Percentiles rank a stretch among this genome's conserved stretches.
Conservation (phyloP, 202 grass and related monocot genomes). For the Zoysia matrella region DNA sequence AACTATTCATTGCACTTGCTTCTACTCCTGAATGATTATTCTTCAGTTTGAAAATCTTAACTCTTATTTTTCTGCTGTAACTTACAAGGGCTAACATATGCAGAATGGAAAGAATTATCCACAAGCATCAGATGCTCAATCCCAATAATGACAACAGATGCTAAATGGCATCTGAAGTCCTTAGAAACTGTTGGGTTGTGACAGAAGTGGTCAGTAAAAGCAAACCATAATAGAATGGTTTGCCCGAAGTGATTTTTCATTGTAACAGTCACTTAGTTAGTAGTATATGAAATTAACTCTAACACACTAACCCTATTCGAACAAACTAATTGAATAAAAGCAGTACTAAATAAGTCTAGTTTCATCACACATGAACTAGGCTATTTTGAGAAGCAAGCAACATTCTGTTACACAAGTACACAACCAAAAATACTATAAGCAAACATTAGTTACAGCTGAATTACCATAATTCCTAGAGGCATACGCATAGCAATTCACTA, state of each 20-base stretch:
- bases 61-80: neutral
- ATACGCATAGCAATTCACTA: constrained; percentile 22
- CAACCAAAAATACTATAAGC: neutral
- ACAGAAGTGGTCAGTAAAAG: constrained; percentile 8
- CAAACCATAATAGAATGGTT: neutral
- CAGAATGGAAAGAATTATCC: neutral
- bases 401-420: neutral
- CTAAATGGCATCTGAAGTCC: neutral
- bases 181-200: neutral
- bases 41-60: neutral
- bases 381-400: neutral
- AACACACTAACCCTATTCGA: neutral
- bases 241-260: neutral
- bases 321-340: constrained; percentile 10
- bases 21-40: neutral
- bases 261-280: neutral
- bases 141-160: neutral
- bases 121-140: neutral
- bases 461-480: constrained; percentile 9
- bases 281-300: neutral
- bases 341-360: neutral
- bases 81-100: neutral
- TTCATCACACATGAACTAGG: constrained; percentile 10
- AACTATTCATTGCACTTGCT: neutral
- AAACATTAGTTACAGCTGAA: neutral